A percentile compares a stretch with the other conserved stretches of the same genome.
Evolutionary conservation across 1,284 basidiomycete genomes (phyloP).

Genomic region (Rhodotorula sp.): DNA sequence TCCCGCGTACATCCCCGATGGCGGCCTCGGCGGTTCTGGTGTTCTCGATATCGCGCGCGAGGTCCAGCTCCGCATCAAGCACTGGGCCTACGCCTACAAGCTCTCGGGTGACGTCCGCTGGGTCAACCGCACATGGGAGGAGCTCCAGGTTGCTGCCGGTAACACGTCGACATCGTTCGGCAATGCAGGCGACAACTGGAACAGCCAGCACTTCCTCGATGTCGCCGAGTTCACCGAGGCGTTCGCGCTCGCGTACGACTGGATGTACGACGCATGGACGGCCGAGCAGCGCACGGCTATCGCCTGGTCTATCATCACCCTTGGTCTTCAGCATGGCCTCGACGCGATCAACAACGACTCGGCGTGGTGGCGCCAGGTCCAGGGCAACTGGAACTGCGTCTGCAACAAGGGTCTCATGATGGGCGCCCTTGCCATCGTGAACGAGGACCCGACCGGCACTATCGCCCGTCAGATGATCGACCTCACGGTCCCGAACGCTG

Average conservation of each 20-base stretch:
- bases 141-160: constrained; percentile 68
- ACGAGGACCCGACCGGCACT: constrained; percentile 74
- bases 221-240: constrained; percentile 79
- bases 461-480: constrained; percentile 67
- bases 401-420: constrained; percentile 89
- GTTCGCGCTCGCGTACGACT: constrained; percentile 93
- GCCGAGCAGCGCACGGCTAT: constrained; percentile 71
- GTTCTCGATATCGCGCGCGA: constrained; percentile 89
- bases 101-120: constrained; percentile 86
- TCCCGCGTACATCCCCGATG: constrained; percentile 46
- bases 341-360: constrained; percentile 44
- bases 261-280: constrained; percentile 82
- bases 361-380: constrained; percentile 53
- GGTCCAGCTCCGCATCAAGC: constrained; percentile 87
- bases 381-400: constrained; percentile 94
- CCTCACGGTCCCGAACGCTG: constrained; percentile 69
- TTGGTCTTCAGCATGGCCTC: constrained; percentile 65
- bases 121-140: constrained; percentile 79
- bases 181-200: constrained; percentile 45
- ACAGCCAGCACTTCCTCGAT: constrained; percentile 85
- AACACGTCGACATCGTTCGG: constrained; percentile 63
- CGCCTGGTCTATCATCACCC: constrained; percentile 70
- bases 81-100: constrained; percentile 85
- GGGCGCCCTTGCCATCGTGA: constrained; percentile 84
- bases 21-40: constrained; percentile 63